These are phyloP conservation scores for Rhododendron ferrugineum DNA, from an alignment of 148 eudicot genomes.

Conservation along the genomic window DNA sequence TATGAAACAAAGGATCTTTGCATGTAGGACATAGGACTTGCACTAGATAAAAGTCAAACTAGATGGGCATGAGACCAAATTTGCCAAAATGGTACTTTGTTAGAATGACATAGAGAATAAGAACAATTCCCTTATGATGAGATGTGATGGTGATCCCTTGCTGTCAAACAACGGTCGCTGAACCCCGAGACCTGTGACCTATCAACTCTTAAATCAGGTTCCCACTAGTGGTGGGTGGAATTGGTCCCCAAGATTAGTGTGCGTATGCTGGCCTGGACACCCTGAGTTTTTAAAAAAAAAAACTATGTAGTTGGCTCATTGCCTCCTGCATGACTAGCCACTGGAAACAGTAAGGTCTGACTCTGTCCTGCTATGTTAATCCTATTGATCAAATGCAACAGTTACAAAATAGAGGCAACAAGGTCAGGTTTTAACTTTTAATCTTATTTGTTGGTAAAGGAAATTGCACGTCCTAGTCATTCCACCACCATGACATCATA, in stretches of 20 bases:
- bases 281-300: not conserved
- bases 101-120: not conserved
- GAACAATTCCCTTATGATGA: not conserved
- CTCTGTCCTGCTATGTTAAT: not conserved
- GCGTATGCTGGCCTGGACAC: not conserved
- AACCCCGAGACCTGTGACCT: not conserved
- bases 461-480: not conserved
- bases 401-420: not conserved
- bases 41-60: not conserved
- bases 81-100: not conserved
- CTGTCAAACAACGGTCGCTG: not conserved
- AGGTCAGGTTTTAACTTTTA: not conserved
- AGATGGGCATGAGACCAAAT: not conserved
- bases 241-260: not conserved
- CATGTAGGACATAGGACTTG: not conserved
- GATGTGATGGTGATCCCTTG: not conserved
- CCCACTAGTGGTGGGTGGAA: not conserved
- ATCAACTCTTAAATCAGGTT: not conserved
- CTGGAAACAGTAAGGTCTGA: not conserved
- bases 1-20: constrained; percentile 3
- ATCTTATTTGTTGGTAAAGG: not conserved
- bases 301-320: not conserved
- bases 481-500: not conserved
- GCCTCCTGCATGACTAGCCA: not conserved
- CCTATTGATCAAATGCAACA: not conserved